A percentile compares a stretch with the other conserved stretches of the same genome.
Conservation (phyloP, 257 asterid species). For the Solanum piurae region DNA sequence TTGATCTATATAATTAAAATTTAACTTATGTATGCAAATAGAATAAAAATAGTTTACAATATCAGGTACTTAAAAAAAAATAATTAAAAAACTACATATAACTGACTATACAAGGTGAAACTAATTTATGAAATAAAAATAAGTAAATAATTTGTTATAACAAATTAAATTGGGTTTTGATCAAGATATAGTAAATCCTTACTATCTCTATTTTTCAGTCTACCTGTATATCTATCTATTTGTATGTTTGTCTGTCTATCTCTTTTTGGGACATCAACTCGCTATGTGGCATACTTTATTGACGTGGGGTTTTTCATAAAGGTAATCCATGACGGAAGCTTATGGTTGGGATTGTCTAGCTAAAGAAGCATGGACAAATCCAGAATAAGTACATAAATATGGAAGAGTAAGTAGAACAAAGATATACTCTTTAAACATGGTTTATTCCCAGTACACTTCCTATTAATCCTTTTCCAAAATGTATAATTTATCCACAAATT, state of each 20-base stretch:
- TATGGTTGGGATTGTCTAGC: neutral
- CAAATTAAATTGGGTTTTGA: neutral
- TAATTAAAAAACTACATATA: neutral
- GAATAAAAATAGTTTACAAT: neutral
- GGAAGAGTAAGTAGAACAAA: neutral
- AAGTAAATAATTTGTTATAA: no score
- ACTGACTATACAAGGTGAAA: neutral
- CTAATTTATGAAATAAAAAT: neutral
- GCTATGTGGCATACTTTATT: neutral
- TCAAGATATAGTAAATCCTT: neutral
- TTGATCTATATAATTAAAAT: neutral
- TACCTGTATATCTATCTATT: neutral
- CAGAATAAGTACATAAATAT: neutral
- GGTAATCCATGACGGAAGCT: neutral
- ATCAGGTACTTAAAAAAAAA: neutral
- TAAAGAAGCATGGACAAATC: neutral
- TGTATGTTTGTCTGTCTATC: neutral
- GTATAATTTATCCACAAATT: neutral
- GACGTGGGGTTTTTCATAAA: neutral
- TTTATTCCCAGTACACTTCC: neutral
- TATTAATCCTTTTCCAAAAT: neutral
- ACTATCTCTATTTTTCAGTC: neutral
- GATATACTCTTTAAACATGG: neutral
- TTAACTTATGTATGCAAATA: neutral
- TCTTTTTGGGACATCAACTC: neutral